phyloP scores from a whole-genome alignment of 2,329 filamentous ascomycete genomes.

The Colletotrichum euphorbiae region DNA sequence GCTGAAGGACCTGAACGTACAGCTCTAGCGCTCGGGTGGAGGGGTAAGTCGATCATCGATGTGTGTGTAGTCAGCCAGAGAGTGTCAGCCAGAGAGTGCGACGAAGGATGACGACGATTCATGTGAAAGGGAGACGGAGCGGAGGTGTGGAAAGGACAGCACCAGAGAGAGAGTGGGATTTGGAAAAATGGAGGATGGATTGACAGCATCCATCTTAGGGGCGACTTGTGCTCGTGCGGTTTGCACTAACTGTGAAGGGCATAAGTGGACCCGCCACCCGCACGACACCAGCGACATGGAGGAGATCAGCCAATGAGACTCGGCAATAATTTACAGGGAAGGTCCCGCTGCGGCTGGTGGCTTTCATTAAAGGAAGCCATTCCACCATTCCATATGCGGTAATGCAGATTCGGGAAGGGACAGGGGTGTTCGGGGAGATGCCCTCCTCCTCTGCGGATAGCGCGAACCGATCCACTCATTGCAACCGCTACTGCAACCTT shows the following conservation, averaged over 20 bases:
- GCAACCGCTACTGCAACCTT: constrained; percentile 39
- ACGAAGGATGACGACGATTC: constrained; percentile 24
- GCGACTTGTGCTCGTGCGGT: background rate
- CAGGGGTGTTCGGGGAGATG: background rate
- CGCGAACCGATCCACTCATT: constrained; percentile 28
- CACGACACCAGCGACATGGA: constrained; percentile 7
- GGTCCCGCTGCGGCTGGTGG: constrained; percentile 19
- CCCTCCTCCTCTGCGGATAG: background rate
- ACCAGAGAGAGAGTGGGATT: background rate
- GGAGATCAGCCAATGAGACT: constrained; percentile 26
- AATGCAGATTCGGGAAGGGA: constrained; percentile 15
- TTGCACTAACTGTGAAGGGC: constrained; percentile 19
- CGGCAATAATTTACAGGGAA: constrained; percentile 5
- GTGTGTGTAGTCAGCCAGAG: background rate
- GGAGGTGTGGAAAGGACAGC: background rate
- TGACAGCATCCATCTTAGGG: background rate
- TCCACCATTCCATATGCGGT: constrained; percentile 7
- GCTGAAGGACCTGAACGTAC: constrained; percentile 5
- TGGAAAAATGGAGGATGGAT: background rate
- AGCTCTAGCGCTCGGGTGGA: background rate
- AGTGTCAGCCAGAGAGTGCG: background rate
- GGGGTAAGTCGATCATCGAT: background rate
- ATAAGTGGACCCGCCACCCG: constrained; percentile 20
- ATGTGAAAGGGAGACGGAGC: constrained; percentile 12
- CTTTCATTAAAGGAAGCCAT: constrained; percentile 18